Evolutionary conservation across 2,329 filamentous ascomycete species (phyloP).

Genomic region (Aspergillus sp.): DNA sequence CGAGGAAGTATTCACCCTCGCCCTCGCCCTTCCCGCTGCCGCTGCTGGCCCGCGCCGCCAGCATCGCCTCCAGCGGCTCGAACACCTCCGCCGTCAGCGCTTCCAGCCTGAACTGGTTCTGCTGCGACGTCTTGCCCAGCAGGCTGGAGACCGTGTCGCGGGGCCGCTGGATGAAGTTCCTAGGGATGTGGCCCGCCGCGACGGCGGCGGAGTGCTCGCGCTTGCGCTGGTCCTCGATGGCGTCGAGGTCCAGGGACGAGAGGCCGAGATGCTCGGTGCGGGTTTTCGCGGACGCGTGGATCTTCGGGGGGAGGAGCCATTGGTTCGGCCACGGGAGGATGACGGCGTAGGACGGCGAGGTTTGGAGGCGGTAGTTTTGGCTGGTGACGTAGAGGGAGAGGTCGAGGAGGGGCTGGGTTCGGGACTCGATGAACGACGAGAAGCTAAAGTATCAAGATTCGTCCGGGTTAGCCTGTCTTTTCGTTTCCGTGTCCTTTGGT

Average conservation of each 20-base stretch:
- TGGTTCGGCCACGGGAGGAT: constrained; percentile 80
- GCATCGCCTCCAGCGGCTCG: constrained; percentile 57
- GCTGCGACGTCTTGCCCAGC: constrained; percentile 59
- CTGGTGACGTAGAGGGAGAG: constrained; percentile 84
- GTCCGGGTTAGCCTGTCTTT: constrained; percentile 1
- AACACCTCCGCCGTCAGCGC: constrained; percentile 62
- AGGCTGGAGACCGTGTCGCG: constrained; percentile 52
- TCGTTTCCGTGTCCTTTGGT: neutral
- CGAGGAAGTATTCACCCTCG: constrained; percentile 48
- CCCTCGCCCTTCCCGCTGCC: constrained; percentile 15
- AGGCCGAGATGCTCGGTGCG: constrained; percentile 63
- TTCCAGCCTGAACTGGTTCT: constrained; percentile 66
- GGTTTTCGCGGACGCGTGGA: constrained; percentile 60
- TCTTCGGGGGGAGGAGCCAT: constrained; percentile 69
- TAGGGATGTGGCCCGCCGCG: constrained; percentile 29
- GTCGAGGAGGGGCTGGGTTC: constrained; percentile 69
- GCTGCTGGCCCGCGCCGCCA: constrained; percentile 15
- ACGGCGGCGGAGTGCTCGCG: constrained; percentile 32
- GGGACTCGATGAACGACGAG: constrained; percentile 62
- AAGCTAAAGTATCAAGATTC: constrained; percentile 18
- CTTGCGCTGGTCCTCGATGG: constrained; percentile 30
- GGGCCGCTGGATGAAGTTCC: constrained; percentile 45
- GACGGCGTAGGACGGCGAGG: constrained; percentile 68
- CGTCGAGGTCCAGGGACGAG: constrained; percentile 56
- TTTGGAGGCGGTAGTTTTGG: constrained; percentile 70